Conservation (phyloP, 2,329 filamentous ascomycete genomes). For the Rhinocladiella mackenziei region DNA sequence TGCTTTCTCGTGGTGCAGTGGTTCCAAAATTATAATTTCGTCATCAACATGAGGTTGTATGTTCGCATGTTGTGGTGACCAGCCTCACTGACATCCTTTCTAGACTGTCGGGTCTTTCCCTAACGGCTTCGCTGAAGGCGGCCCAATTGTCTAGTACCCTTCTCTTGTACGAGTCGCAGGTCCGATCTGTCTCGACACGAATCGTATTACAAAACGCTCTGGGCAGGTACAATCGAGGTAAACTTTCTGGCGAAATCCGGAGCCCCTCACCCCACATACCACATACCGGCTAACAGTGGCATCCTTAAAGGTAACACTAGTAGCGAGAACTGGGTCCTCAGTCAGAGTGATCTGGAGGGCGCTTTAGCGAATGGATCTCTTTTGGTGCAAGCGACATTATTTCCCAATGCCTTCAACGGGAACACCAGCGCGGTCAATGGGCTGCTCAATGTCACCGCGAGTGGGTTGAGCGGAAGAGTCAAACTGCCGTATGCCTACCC, state of each 20-base stretch:
- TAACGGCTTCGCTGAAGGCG: constrained; percentile 83
- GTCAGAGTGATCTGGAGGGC: constrained; percentile 63
- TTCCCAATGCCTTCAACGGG: constrained; percentile 63
- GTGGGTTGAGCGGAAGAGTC: constrained; percentile 46
- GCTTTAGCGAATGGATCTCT: constrained; percentile 60
- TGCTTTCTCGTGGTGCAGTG: constrained; percentile 50
- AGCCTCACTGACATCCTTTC: not conserved
- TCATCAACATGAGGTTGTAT: constrained; percentile 45
- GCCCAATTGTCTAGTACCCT: constrained; percentile 75
- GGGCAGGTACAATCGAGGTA: constrained; percentile 45
- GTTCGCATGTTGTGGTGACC: not conserved
- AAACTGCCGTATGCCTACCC: constrained; percentile 58
- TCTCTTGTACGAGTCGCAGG: constrained; percentile 71
- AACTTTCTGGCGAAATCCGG: not conserved
- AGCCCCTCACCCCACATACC: not conserved
- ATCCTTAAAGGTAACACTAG: constrained; percentile 51
- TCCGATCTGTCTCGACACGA: constrained; percentile 65
- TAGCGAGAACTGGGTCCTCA: constrained; percentile 56
- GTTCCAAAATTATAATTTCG: constrained; percentile 60
- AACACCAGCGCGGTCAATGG: constrained; percentile 40
- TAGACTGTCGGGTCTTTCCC: constrained; percentile 60
- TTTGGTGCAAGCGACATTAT: constrained; percentile 70
- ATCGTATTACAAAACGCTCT: constrained; percentile 53
- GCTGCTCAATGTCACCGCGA: constrained; percentile 62
- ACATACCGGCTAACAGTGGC: not conserved